Base-by-base conservation (phyloP, 805 yeast species). In the Kregervanrija pseudodelftensis region DNA sequence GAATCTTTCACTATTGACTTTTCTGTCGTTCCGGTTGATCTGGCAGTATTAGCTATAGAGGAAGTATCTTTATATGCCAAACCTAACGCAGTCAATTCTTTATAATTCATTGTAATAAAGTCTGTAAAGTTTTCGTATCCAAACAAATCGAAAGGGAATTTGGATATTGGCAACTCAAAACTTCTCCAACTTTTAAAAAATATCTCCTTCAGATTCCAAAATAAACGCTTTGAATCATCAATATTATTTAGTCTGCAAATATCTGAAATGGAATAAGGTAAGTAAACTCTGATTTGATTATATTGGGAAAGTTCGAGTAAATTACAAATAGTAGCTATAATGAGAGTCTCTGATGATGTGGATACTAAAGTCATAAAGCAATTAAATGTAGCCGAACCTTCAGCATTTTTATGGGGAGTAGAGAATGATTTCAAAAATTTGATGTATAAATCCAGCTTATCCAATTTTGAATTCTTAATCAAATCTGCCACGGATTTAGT, bases 121-220 rank as follows among this genome's bases (percentile, higher is more conserved):
- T 62, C 63, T 2, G 43, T 36, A 3, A 46, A 44, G 9, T 54
- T 52, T 1, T 44, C 14, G 49, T 64, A 74, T 0, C 64, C 75
- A 51, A 77, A 68, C 1, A 72, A 44, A 1, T 45, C 47, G 43
- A 38, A 67, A 0, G 81, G 82, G 48, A 76, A 74, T 1, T 52
- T 50, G 0, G 47, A 43, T 11, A 74, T 47, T 3, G 55, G 50
- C 11, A 51, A 39, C 3, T 61, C 58, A 42, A 60, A 63, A n/a
- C 58, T 56, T 56, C 63, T 60, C 80, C 80, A 77, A 15, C 61
- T 61, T 44, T 64, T 69, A 39, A 77, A 56, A 3, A 76, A 54
- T 11, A 66, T 67, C 33, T 64, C 50, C 39, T 58, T 64, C 28
- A 64, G 53, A 11, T 50, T 43, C 40, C 56, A 55, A 48, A 71